Percentiles rank a stretch among this genome's conserved stretches.
Evolutionary conservation across 257 asterid genomes (phyloP).

Genomic region (Anisodus tanguticus): DNA sequence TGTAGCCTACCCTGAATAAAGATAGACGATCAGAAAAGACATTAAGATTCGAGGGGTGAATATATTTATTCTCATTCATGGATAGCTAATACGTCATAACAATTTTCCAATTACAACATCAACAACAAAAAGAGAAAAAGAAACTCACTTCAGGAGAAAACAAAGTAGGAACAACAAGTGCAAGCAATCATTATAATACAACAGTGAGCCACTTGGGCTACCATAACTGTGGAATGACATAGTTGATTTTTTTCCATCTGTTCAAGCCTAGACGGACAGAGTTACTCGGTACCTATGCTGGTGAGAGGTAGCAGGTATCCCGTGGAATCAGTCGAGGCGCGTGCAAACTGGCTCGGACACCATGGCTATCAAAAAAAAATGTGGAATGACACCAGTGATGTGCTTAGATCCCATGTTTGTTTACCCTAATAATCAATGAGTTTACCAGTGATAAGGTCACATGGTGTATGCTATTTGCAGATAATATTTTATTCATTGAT

Average conservation of each 20-base stretch:
- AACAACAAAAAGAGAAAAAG: background rate
- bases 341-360: no score
- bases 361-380: no score
- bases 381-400: background rate
- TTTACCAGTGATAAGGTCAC: background rate
- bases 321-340: no score
- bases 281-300: no score
- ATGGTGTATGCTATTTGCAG: background rate
- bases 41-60: background rate
- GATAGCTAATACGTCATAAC: background rate
- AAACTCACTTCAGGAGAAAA: background rate
- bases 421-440: background rate
- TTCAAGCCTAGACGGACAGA: no score
- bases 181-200: background rate
- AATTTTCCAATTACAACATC: background rate
- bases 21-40: constrained; percentile 43
- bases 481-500: background rate
- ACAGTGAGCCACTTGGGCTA: background rate
- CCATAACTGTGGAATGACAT: background rate
- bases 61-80: background rate
- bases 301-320: no score
- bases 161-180: background rate
- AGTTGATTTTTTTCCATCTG: no score
- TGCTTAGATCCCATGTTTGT: background rate
- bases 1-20: constrained; percentile 89